These are phyloP conservation scores for Penicillium argentinense DNA, from an alignment of 495 filamentous ascomycete species.

Conservation along the genomic window DNA sequence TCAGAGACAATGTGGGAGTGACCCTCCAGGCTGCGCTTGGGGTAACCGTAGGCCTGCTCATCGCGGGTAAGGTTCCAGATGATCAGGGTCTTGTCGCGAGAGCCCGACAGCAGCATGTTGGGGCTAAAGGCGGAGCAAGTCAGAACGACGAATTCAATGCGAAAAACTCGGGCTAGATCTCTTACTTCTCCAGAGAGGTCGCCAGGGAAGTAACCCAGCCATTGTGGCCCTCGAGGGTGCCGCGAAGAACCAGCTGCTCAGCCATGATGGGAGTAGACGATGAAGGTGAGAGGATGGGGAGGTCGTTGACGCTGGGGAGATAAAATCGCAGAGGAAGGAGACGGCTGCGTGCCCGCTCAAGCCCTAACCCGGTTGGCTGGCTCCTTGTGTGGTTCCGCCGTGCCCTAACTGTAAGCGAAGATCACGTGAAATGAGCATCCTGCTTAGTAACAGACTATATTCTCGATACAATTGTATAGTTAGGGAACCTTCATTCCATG, in stretches of 20 bases:
- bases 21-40: constrained; percentile 96
- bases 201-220: constrained; percentile 77
- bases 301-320: constrained; percentile 50
- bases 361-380: constrained; percentile 43
- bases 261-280: constrained; percentile 66
- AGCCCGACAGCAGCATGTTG: constrained; percentile 98
- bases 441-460: background rate
- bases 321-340: constrained; percentile 46
- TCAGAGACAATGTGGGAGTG: constrained; percentile 99
- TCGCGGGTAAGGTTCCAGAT: constrained; percentile 99
- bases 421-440: constrained; percentile 16
- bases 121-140: constrained; percentile 63
- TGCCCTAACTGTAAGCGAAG: constrained; percentile 45
- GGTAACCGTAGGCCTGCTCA: constrained; percentile 95
- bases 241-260: constrained; percentile 96
- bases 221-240: constrained; percentile 94
- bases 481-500: too few relatives aligned
- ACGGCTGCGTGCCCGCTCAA: constrained; percentile 37
- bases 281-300: constrained; percentile 47
- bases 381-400: constrained; percentile 36
- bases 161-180: constrained; percentile 23
- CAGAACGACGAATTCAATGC: constrained; percentile 32
- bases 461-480: too few relatives aligned
- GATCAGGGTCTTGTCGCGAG: constrained; percentile 98
- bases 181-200: constrained; percentile 98